A percentile compares a stretch with the other conserved stretches of the same genome.
phyloP scores from a whole-genome alignment of 2,329 filamentous ascomycete species.

The Alternaria hordeiaustralica region DNA sequence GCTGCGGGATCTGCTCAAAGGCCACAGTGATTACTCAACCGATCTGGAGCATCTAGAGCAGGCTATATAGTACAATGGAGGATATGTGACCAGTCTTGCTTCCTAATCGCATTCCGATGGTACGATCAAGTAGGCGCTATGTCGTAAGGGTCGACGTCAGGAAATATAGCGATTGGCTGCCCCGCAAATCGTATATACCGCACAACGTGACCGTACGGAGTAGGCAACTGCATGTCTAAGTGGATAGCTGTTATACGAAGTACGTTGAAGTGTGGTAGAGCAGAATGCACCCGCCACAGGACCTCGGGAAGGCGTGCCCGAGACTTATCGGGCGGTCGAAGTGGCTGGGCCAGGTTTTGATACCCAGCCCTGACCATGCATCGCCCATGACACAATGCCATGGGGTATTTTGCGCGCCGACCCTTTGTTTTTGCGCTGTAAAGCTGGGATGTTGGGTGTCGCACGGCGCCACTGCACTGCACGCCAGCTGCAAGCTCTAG shows the following conservation, averaged over 20 bases:
- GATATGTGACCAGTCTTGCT: not conserved
- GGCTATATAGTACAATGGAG: not conserved
- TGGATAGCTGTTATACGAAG: not conserved
- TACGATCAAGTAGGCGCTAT: not conserved
- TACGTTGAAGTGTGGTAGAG: not conserved
- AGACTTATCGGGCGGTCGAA: not conserved
- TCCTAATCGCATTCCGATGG: not conserved
- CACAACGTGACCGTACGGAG: not conserved
- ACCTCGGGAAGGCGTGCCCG: not conserved
- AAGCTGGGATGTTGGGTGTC: constrained; percentile 3
- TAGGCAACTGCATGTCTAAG: not conserved
- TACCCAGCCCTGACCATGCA: not conserved
- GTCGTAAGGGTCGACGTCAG: constrained; percentile 1
- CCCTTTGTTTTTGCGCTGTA: constrained; percentile 2
- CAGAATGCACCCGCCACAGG: not conserved
- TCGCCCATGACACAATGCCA: not conserved
- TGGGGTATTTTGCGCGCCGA: not conserved
- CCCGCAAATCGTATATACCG: not conserved
- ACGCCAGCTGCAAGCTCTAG: constrained; percentile 16
- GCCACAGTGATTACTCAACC: not conserved
- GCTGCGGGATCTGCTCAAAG: not conserved
- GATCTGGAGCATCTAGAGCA: not conserved
- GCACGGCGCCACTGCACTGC: constrained; percentile 4
- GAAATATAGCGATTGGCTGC: constrained; percentile 4
- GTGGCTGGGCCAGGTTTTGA: not conserved